phyloP scores from a whole-genome alignment of 495 filamentous ascomycete species.

The Hypoxylon subgilvum region DNA sequence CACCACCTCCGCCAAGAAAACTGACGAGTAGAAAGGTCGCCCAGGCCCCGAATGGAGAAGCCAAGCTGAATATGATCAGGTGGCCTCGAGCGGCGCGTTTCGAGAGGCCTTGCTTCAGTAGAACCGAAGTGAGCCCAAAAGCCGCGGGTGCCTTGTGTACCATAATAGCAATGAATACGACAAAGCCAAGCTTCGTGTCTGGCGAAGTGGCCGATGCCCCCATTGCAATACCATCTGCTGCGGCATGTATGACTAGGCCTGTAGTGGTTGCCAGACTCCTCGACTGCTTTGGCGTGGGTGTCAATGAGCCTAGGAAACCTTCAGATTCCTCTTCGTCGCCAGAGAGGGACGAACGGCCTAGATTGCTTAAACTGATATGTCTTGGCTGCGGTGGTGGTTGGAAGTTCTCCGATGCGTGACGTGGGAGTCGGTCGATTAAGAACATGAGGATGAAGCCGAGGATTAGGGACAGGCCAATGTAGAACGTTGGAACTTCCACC shows the following conservation, averaged over 20 bases:
- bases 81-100: slow-evolving; percentile 86
- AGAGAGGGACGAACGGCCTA: slow-evolving; percentile 58
- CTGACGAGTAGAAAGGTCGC: slow-evolving; percentile 80
- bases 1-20: slow-evolving; percentile 63
- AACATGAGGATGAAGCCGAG: slow-evolving; percentile 96
- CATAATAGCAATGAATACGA: slow-evolving; percentile 96
- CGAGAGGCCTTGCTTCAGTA: slow-evolving; percentile 85
- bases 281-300: slow-evolving; percentile 57
- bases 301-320: slow-evolving; percentile 58
- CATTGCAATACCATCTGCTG: slow-evolving; percentile 95
- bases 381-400: slow-evolving; percentile 59
- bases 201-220: slow-evolving; percentile 81
- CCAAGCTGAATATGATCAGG: slow-evolving; percentile 86
- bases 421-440: slow-evolving; percentile 86
- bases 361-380: slow-evolving; percentile 82
- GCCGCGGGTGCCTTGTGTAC: slow-evolving; percentile 96
- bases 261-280: slow-evolving; percentile 76
- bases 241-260: slow-evolving; percentile 93
- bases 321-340: slow-evolving; percentile 56
- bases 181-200: slow-evolving; percentile 75
- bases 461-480: slow-evolving; percentile 83
- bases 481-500: slow-evolving; percentile 57
- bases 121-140: slow-evolving; percentile 87
- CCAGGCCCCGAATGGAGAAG: slow-evolving; percentile 85
- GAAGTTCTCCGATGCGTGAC: slow-evolving; percentile 64